These are phyloP conservation scores for Pythium pyrilobum DNA, from an alignment of 352 stramenopile genomes.

Conservation along the genomic window DNA sequence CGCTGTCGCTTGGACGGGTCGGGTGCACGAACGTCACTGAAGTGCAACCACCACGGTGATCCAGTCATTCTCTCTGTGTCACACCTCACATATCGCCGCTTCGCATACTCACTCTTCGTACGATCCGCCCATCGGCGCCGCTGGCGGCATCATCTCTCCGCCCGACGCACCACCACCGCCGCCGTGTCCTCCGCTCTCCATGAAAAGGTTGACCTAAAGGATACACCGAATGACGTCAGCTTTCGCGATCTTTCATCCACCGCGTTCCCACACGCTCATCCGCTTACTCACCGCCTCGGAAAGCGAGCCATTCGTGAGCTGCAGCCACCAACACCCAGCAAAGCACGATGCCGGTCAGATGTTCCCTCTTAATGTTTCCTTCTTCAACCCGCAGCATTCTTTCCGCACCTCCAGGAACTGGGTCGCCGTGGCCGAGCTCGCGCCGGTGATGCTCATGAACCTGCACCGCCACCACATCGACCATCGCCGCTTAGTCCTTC, in stretches of 20 bases:
- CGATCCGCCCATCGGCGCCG: slow-evolving; percentile 36
- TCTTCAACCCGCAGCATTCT: not conserved
- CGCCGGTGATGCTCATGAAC: slow-evolving; percentile 85
- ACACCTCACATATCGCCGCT: too few species aligned
- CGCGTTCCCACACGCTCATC: not conserved
- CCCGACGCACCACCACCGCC: slow-evolving; percentile 8
- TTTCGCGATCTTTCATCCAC: not conserved
- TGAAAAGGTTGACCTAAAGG: slow-evolving; percentile 69
- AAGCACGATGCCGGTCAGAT: too few species aligned
- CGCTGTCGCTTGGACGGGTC: slow-evolving; percentile 80
- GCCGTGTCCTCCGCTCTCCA: slow-evolving; percentile 67
- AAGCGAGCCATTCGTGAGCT: slow-evolving; percentile 77
- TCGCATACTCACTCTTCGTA: slow-evolving; percentile 10
- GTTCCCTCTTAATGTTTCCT: too few species aligned
- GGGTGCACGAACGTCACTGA: slow-evolving; percentile 64
- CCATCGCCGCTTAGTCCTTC: not conserved
- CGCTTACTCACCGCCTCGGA: slow-evolving; percentile 47
- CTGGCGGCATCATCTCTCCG: slow-evolving; percentile 8
- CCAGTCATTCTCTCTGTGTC: not conserved
- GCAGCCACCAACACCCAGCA: not conserved
- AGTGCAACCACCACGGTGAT: not conserved
- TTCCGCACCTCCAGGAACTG: slow-evolving; percentile 65
- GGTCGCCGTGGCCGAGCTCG: slow-evolving; percentile 49
- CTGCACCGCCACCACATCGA: slow-evolving; percentile 20
- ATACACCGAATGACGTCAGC: not conserved